These are phyloP conservation scores for Acanthamoeba rhysodes DNA, from an alignment of 208 protist species.

Conservation along the genomic window DNA sequence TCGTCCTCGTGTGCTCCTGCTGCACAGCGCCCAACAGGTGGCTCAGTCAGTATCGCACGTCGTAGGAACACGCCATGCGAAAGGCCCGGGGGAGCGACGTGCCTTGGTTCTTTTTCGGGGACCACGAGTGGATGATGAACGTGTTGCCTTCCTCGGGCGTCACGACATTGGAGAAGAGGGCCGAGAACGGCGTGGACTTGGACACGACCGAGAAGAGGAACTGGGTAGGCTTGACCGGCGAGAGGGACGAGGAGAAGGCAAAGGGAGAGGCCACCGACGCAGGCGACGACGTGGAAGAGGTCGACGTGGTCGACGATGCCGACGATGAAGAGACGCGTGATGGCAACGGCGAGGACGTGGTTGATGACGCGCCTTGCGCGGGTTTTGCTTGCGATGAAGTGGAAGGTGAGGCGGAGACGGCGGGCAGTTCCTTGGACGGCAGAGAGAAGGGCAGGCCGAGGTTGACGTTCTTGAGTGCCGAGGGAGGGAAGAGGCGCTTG, in stretches of 20 bases:
- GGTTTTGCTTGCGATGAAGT: neutral
- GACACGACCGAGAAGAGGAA: constrained; percentile 62
- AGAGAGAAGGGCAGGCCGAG: neutral
- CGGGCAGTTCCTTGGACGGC: neutral
- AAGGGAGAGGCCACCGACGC: neutral
- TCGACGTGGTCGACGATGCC: neutral
- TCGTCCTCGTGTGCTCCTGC: neutral
- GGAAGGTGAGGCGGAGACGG: constrained; percentile 17
- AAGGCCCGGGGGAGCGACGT: neutral
- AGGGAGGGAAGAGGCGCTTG: constrained; percentile 56
- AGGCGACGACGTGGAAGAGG: neutral
- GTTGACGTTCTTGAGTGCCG: constrained; percentile 53
- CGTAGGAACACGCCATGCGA: neutral
- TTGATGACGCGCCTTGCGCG: neutral
- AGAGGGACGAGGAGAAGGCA: neutral
- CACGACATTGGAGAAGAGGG: constrained; percentile 38
- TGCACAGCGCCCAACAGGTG: neutral
- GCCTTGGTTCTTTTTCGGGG: constrained; percentile 15
- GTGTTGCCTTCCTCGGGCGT: constrained; percentile 55
- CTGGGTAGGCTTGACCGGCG: neutral
- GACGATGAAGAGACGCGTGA: neutral
- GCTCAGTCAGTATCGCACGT: neutral
- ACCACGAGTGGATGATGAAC: constrained; percentile 67
- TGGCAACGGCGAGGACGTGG: neutral
- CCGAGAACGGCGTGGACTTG: constrained; percentile 53